Conservation (phyloP, 2,329 filamentous ascomycete genomes). For the Aspergillus arachidicola region DNA sequence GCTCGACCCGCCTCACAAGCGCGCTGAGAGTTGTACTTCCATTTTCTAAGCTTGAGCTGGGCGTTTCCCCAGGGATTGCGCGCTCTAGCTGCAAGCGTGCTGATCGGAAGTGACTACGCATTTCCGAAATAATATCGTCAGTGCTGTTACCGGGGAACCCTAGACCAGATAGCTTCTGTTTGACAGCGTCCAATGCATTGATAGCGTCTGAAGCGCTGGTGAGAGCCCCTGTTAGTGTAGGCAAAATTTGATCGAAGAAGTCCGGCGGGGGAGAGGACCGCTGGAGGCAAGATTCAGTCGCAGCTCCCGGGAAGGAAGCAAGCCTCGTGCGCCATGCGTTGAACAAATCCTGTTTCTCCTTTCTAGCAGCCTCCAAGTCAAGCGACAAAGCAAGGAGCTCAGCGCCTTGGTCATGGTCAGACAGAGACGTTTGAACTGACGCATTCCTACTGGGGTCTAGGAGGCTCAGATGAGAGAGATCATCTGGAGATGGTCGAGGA, state of each 20-base stretch:
- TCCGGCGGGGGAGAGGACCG: conserved; percentile 40
- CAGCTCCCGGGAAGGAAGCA: conserved; percentile 25
- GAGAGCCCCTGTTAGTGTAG: conserved; percentile 38
- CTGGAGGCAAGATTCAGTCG: conserved; percentile 23
- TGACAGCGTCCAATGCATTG: conserved; percentile 37
- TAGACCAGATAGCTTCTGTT: conserved; percentile 38
- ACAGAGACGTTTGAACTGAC: conserved; percentile 21
- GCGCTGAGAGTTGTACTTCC: conserved; percentile 43
- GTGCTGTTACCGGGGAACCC: conserved; percentile 41
- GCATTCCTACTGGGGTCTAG: conserved; percentile 16
- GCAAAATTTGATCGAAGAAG: conserved; percentile 41
- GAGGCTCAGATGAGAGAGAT: conserved; percentile 19
- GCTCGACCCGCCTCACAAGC: conserved; percentile 42
- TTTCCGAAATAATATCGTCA: conserved; percentile 37
- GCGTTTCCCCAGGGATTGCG: conserved; percentile 47
- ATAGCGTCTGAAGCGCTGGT: conserved; percentile 43
- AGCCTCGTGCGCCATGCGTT: conserved; percentile 40
- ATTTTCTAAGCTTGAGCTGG: conserved; percentile 39
- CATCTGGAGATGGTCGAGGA: conserved; percentile 19
- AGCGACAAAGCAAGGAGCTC: conserved; percentile 35
- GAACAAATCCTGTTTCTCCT: conserved; percentile 45
- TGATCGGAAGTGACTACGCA: conserved; percentile 43
- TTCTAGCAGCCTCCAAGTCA: conserved; percentile 43
- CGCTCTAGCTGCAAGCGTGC: conserved; percentile 49
- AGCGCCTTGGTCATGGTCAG: conserved; percentile 19